Conservation (phyloP, 176 grass and related monocot species). For the Poa pratensis region DNA sequence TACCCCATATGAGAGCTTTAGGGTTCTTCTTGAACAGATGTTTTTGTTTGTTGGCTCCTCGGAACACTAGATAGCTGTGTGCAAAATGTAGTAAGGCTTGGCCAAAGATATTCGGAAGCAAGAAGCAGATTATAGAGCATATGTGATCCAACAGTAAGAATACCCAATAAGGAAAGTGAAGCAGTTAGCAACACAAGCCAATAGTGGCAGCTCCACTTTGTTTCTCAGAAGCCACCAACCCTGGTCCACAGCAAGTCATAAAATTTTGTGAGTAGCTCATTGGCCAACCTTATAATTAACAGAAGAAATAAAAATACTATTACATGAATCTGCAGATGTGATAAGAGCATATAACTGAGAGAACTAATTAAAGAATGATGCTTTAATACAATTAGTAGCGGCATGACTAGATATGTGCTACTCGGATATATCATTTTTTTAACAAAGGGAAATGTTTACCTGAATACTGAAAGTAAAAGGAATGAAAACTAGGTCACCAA, state of each 20-base stretch:
- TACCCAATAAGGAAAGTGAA: slow-evolving; percentile 88
- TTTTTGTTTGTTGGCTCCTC: slow-evolving; percentile 97
- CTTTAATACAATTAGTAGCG: no score
- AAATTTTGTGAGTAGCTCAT: slow-evolving; percentile 10
- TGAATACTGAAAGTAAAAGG: slow-evolving; percentile 98
- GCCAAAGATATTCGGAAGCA: slow-evolving; percentile 23
- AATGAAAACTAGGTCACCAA: slow-evolving; percentile 98
- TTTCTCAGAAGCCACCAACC: slow-evolving; percentile 96
- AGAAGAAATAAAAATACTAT: neutral
- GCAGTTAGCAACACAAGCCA: slow-evolving; percentile 61
- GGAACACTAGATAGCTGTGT: slow-evolving; percentile 81
- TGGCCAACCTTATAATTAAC: slow-evolving; percentile 1
- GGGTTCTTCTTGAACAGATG: slow-evolving; percentile 96
- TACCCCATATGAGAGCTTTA: slow-evolving; percentile 92
- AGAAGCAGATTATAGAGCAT: slow-evolving; percentile 7
- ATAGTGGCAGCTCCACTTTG: slow-evolving; percentile 70
- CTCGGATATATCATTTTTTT: slow-evolving; percentile 7
- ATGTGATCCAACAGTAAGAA: slow-evolving; percentile 18
- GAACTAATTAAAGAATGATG: no score
- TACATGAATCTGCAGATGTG: neutral
- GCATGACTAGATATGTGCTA: no score
- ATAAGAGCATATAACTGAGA: slow-evolving; percentile 33
- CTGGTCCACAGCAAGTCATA: slow-evolving; percentile 44
- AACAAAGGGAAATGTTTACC: slow-evolving; percentile 43
- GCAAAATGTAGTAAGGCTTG: slow-evolving; percentile 16